Evolutionary conservation across 192 early-diverging fungal genomes (phyloP).

Genomic region (Coemansia sp.): DNA sequence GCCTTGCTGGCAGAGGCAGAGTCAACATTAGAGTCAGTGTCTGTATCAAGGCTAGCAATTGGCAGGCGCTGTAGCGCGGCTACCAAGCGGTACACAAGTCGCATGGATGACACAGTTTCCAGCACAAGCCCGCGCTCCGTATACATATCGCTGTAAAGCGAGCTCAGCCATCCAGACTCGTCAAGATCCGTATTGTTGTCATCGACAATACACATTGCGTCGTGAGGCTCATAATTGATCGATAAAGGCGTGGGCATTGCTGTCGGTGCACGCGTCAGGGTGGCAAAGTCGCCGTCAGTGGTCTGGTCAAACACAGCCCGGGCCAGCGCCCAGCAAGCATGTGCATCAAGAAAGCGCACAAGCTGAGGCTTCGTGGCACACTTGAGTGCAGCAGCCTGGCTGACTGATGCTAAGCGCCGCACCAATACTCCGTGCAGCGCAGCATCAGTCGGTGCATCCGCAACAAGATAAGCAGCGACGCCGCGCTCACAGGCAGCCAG

Average conservation of each 20-base stretch:
- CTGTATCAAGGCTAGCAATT: not conserved
- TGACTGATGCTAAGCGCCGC: constrained; percentile 11
- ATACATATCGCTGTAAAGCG: constrained; percentile 57
- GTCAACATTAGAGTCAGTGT: not conserved
- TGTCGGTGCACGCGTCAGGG: constrained; percentile 15
- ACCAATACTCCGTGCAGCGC: constrained; percentile 23
- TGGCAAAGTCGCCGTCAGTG: constrained; percentile 48
- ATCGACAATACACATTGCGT: not conserved
- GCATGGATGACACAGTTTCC: constrained; percentile 59
- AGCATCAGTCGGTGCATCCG: not conserved
- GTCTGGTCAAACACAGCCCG: constrained; percentile 37
- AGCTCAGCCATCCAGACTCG: constrained; percentile 28
- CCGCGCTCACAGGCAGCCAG: constrained; percentile 29
- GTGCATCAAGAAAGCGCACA: constrained; percentile 24
- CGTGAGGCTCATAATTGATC: not conserved
- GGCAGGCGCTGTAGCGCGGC: constrained; percentile 33
- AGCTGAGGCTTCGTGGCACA: constrained; percentile 23
- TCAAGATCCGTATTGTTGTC: not conserved
- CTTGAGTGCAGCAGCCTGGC: constrained; percentile 25
- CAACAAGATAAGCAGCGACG: constrained; percentile 10
- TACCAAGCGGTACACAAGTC: constrained; percentile 26
- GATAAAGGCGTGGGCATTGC: not conserved
- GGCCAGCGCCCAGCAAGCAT: constrained; percentile 44
- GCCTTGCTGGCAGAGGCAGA: not conserved
- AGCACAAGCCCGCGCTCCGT: constrained; percentile 63